These are phyloP conservation scores for Anthracocystis walkeri DNA, from an alignment of 1,284 basidiomycete genomes.

Conservation along the genomic window DNA sequence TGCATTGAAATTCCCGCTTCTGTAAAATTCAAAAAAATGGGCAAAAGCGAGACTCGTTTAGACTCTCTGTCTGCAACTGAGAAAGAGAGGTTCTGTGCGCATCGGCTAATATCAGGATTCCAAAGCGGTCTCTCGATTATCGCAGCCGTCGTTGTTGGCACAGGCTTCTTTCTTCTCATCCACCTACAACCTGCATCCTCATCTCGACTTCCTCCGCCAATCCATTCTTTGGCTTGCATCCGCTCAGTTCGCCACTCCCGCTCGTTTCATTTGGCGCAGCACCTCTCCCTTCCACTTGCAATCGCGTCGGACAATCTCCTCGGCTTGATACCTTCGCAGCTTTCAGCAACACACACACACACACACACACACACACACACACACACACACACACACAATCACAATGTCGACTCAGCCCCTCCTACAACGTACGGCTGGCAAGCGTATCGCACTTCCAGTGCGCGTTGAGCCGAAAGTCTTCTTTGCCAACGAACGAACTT, in stretches of 20 bases:
- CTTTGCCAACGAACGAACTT: slow-evolving; percentile 69
- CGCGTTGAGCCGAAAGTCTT: slow-evolving; percentile 69
- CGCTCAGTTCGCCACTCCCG: not conserved
- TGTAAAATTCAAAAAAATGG: not conserved
- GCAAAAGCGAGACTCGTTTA: not conserved
- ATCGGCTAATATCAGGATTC: slow-evolving; percentile 5
- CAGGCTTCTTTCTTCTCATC: slow-evolving; percentile 2
- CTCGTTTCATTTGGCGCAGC: not conserved
- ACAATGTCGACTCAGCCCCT: slow-evolving; percentile 96
- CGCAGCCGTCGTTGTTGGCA: not conserved
- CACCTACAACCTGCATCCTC: not conserved
- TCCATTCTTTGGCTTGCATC: not conserved
- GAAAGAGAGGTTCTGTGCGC: slow-evolving; percentile 2
- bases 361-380: not conserved
- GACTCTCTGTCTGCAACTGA: not conserved
- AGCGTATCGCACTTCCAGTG: slow-evolving; percentile 69
- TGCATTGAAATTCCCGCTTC: not conserved
- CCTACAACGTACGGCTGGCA: slow-evolving; percentile 87
- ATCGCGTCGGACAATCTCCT: not conserved
- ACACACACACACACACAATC: slow-evolving; percentile 1
- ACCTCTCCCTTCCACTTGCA: not conserved
- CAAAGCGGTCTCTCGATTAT: not conserved
- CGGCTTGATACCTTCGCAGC: not conserved
- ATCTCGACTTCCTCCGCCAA: not conserved
- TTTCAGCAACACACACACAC: not conserved